Evolutionary conservation across 371 early-diverging fungal genomes (phyloP), one percentile per base, ranked within the genome.

Genomic region (Paramicrosporidium saccamoebae): DNA sequence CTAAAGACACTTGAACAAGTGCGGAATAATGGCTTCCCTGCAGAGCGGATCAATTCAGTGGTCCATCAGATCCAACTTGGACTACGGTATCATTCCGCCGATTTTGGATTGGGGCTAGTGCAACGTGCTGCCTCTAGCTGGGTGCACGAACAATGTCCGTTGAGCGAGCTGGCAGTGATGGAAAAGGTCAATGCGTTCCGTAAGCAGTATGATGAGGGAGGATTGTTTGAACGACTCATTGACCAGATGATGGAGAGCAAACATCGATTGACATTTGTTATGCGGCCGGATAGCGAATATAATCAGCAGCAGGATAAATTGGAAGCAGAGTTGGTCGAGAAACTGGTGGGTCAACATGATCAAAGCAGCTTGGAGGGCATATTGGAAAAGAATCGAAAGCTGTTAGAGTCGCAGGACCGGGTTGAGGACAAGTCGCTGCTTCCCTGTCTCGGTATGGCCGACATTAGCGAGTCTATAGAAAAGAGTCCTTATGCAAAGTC

Each of bases 51-150:
- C 17, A 78, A 79, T 26, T 68, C 69, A n/a, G 63, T 66, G 7
- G 46, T 88, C 27, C 82, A 79, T 29, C 69, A 64, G 29, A 61
- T 73, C 34, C 84, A 84, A 40, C 51, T 88, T 11, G 62, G 61
- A 2, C 57, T 72, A 26, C 69, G 72, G 29, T 81, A 82, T 46
- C 64, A 75, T 49, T 67, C 64, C 1, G 59, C 75, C 1, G 55
- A 64, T 36, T 88, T 82, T 50, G 84, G 84, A 7, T 47, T 88
- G 40, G 46, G 42, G 3, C 36, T 82, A 10, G 62, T 73, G 57
- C 61, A 69, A 24, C 54, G 57, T 7, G 35, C 77, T 13, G 46
- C 64, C 1, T 55, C 66, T 9, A 56, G 66, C 8, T 74, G 77
- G 78, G 63, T 78, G 35, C 74, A 82, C 32, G 72, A 66, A n/a